Base-by-base conservation (phyloP, 345 rosid genomes). In the Pelargonium nanum region DNA sequence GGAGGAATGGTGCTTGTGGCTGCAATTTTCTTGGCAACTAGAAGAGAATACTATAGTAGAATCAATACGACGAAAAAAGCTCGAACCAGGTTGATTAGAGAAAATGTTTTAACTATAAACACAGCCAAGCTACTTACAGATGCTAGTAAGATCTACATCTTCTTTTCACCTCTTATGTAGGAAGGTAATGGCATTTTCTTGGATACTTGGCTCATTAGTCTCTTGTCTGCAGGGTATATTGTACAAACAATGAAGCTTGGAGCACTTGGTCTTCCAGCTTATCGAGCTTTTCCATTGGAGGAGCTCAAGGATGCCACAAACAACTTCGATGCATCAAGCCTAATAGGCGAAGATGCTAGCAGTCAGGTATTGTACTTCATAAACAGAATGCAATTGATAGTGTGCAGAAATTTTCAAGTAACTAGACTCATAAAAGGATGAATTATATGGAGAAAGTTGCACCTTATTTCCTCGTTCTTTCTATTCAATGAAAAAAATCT, bases 171-270 rank as follows among this genome's bases (percentile, higher is more conserved):
- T 48, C 56, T 50, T 4, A 12, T 13, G 26, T 25, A 6, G 4
- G 13, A 20, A 30, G 22, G 0, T 26, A 21, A 9, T 22, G 13
- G 30, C 51, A 19, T 32, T 13, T 40, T 15, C 55, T 59, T 34
- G 9, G 19, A 17, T 45, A 15, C 32, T 4, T 23, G 13, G 16
- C n/a, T 15, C 4, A 1, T 40, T 20, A 17, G 15, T 22, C 30
- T 20, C 53, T 10, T 22, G 3, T 56, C 62, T 53, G 59, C 76
- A 85, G 88, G 83, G 66, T 34, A 70, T 30, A 85, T 83, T 68
- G 83, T 86, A 28, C 75, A 79, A 63, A 83, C 84, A 65, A 83
- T 83, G 91, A 85, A 81, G 74, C 68, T 82, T 71, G 91, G 91
- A 58, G 79, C 88, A 53, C 64, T 25, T 19, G 61, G 53, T 57